Evolutionary conservation across 2,329 filamentous ascomycete species (phyloP), one percentile per base, ranked within the genome.

Genomic region (Colletotrichum tropicale): DNA sequence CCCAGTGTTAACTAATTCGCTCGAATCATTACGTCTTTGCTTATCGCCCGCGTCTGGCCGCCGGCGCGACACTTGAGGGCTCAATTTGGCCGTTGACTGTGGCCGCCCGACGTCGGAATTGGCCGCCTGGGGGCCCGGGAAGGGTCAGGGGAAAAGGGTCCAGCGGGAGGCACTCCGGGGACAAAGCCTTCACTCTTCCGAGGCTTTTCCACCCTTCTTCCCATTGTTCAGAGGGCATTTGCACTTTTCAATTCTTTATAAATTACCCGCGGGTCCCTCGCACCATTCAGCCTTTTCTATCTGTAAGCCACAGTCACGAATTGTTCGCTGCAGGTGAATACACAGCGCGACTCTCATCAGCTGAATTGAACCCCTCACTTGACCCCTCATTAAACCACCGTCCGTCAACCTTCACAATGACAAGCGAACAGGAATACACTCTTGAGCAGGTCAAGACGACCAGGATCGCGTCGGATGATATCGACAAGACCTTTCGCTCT

Each of bases 401-500:
- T 30, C 38, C 56, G 26, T 30, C 52, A 68, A 15, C 34, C 24
- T 36, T 56, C 77, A 81, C 60, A 77, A 86, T 85, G 84, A 65
- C 80, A 71, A 82, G 80, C 67, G 86, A 88, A 76, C 85, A 86
- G 74, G 87, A 87, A 75, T 93, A 93, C 81, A 87, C 89, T 80
- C 84, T 92, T n/a, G 89, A 91, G 76, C 81, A 86, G 78, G 87
- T 92, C 80, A 82, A 87, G 79, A 88, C 86, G 52, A 88, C 87
- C 15, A 80, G 81, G 8, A 81, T 93, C 68, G 82, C 87, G 38
- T 83, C 90, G 26, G 87, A 88, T 13, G 86, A 90, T 74, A 93
- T 93, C 77, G 91, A 93, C 83, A 85, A 85, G 79, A 91, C 90
- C 32, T 93, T 93, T 80, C 88, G 90, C 70, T 92, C 91, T 21